Conservation (phyloP, 495 filamentous ascomycete species). For the Xylaria curta region DNA sequence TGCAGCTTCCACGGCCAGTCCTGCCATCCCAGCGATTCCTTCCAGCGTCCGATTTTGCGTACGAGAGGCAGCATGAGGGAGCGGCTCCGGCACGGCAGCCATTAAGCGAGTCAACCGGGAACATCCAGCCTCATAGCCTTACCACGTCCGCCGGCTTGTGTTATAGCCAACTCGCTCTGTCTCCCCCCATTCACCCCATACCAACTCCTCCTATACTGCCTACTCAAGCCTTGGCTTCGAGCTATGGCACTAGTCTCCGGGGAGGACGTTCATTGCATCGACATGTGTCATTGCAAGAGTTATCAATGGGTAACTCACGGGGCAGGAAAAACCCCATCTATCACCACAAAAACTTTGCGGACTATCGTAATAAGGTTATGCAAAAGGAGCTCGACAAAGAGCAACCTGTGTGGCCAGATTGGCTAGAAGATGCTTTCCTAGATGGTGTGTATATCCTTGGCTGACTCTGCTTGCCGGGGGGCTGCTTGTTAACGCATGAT, state of each 20-base stretch:
- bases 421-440: conserved; percentile 86
- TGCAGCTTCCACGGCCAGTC: conserved; percentile 42
- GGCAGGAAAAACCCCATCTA: conserved; percentile 58
- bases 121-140: conserved; percentile 52
- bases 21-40: conserved; percentile 43
- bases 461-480: too few relatives aligned
- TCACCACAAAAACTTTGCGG: conserved; percentile 63
- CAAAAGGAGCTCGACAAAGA: conserved; percentile 55
- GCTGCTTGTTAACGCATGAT: conserved; percentile 3
- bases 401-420: conserved; percentile 74
- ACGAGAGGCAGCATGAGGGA: conserved; percentile 40
- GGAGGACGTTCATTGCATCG: conserved; percentile 43
- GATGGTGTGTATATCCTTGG: conserved; percentile 66
- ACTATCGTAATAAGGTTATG: conserved; percentile 72
- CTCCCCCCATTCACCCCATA: conserved; percentile 45
- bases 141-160: conserved; percentile 45
- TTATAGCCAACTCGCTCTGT: conserved; percentile 43
- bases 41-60: conserved; percentile 40
- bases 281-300: conserved; percentile 43
- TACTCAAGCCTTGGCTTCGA: conserved; percentile 49
- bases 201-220: conserved; percentile 51
- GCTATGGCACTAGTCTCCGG: conserved; percentile 44
- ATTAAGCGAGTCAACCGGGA: conserved; percentile 56
- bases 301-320: conserved; percentile 51
- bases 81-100: conserved; percentile 48